phyloP scores from a whole-genome alignment of 2,329 filamentous ascomycete genomes.

The Aspergillus fructus region DNA sequence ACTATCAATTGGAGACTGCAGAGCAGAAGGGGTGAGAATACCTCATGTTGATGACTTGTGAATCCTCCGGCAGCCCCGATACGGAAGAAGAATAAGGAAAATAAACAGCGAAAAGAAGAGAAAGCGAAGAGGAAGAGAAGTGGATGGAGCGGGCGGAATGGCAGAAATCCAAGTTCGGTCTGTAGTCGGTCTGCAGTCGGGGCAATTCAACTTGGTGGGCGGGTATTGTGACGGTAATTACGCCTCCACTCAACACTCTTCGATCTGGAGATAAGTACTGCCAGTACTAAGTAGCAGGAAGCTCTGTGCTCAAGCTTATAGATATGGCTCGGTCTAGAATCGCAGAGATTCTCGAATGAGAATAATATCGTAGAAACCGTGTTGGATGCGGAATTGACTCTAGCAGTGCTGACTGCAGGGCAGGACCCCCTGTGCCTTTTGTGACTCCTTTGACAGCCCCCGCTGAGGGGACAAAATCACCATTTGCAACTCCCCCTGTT shows the following conservation, averaged over 20 bases:
- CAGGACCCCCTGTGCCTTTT: not conserved
- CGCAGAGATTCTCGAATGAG: not conserved
- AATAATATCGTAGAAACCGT: not conserved
- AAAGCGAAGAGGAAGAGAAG: slow-evolving; percentile 8
- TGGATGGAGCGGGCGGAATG: slow-evolving; percentile 7
- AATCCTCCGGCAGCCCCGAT: slow-evolving; percentile 12
- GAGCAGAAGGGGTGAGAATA: slow-evolving; percentile 13
- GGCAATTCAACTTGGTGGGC: not conserved
- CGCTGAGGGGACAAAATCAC: slow-evolving; percentile 3
- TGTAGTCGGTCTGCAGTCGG: not conserved
- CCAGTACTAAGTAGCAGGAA: not conserved
- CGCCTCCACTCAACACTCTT: not conserved
- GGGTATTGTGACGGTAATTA: slow-evolving; percentile 14
- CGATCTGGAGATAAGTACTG: not conserved
- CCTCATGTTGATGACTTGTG: slow-evolving; percentile 30
- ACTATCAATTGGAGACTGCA: not conserved
- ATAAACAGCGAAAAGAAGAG: not conserved
- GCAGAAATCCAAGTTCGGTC: slow-evolving; percentile 4
- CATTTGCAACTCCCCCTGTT: not conserved
- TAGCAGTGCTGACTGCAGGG: not conserved
- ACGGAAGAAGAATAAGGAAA: not conserved
- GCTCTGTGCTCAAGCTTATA: not conserved
- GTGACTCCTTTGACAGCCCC: not conserved
- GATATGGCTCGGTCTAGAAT: not conserved
- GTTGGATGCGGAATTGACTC: not conserved